A percentile compares a stretch with the other conserved stretches of the same genome.
These are phyloP conservation scores for Populus simonii DNA, from an alignment of 345 rosid genomes.

Conservation along the genomic window DNA sequence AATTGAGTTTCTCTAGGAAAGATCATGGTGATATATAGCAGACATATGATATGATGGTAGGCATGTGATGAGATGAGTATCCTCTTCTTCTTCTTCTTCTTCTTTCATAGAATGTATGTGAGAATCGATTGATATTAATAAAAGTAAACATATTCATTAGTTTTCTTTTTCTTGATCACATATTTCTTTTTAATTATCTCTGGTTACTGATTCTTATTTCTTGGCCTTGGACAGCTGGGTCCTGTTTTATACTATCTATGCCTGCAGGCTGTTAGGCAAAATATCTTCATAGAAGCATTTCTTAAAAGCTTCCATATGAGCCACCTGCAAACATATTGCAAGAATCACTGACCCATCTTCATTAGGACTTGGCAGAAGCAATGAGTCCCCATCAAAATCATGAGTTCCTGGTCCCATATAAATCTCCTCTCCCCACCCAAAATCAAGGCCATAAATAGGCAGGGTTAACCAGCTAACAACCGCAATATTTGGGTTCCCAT, in stretches of 20 bases:
- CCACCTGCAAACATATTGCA: constrained; percentile 33
- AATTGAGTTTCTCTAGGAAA: not conserved
- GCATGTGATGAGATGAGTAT: too few relatives aligned
- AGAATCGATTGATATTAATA: too few relatives aligned
- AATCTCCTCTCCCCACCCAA: constrained; percentile 61
- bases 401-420: constrained; percentile 53
- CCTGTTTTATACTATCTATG: not conserved
- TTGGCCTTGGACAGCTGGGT: too few relatives aligned
- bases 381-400: constrained; percentile 48
- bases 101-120: too few relatives aligned
- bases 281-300: constrained; percentile 33
- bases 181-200: too few relatives aligned
- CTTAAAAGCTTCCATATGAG: constrained; percentile 36
- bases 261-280: too few relatives aligned
- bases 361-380: constrained; percentile 33
- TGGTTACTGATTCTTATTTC: too few relatives aligned
- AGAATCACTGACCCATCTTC: constrained; percentile 29
- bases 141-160: too few relatives aligned
- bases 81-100: too few relatives aligned
- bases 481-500: constrained; percentile 63
- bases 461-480: constrained; percentile 58
- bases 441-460: constrained; percentile 54
- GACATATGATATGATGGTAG: not conserved
- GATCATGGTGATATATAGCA: not conserved
- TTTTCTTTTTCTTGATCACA: too few relatives aligned